Evolutionary conservation across 1,139 yeast genomes (phyloP).

Genomic region (Meyerozyma guilliermondii): DNA sequence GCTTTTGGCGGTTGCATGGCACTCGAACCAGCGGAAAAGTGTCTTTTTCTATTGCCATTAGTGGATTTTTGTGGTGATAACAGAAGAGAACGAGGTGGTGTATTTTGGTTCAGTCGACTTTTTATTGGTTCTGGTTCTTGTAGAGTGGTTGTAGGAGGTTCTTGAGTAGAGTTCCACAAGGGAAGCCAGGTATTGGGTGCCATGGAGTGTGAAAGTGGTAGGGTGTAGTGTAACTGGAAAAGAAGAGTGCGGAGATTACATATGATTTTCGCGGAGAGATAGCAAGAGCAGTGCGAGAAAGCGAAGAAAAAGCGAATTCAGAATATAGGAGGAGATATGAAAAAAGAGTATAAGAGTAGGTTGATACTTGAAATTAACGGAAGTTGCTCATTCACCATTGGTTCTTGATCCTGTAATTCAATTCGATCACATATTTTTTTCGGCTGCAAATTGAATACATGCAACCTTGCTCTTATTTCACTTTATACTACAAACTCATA

Average conservation of each 20-base stretch:
- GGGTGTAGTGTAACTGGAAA: not conserved
- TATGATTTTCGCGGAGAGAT: not conserved
- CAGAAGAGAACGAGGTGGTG: not conserved
- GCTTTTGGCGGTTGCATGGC: not conserved
- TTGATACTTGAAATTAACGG: no score
- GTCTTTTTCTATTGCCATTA: not conserved
- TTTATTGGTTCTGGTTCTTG: not conserved
- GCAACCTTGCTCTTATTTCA: no score
- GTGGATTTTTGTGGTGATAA: not conserved
- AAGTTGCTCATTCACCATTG: no score
- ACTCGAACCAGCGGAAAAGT: not conserved
- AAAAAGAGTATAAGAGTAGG: no score
- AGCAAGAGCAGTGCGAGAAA: not conserved
- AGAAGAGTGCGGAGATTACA: not conserved
- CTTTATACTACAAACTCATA: no score
- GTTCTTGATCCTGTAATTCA: no score
- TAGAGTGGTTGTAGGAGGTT: not conserved
- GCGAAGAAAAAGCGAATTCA: not conserved
- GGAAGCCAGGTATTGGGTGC: conserved; percentile 2
- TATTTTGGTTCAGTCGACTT: not conserved
- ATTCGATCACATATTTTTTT: no score
- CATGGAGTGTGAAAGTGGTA: not conserved
- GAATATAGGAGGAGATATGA: no score
- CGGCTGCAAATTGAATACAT: no score
- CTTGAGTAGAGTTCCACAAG: not conserved